Evolutionary conservation across 2,329 filamentous ascomycete genomes (phyloP).

Genomic region (Diaporthe ilicicola): DNA sequence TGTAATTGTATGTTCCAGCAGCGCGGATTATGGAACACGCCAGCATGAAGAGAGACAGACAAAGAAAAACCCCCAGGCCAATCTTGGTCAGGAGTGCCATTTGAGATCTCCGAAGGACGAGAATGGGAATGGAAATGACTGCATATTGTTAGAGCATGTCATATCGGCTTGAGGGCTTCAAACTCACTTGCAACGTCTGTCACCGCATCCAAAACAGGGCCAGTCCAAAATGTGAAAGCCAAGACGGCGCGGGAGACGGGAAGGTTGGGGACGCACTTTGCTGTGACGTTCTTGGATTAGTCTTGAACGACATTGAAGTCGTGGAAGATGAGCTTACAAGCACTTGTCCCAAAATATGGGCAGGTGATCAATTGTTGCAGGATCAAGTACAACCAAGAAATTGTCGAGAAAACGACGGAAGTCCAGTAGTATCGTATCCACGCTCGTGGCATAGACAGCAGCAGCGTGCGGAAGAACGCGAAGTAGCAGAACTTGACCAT

Average conservation of each 20-base stretch:
- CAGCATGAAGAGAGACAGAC: conserved; percentile 1
- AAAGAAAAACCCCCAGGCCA: not conserved
- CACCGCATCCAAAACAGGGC: not conserved
- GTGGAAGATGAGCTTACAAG: not conserved
- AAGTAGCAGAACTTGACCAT: conserved; percentile 22
- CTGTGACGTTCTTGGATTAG: not conserved
- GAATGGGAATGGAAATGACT: not conserved
- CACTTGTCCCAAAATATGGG: conserved; percentile 1
- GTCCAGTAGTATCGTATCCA: conserved; percentile 16
- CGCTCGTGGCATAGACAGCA: not conserved
- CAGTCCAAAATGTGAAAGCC: not conserved
- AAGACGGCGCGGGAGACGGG: not conserved
- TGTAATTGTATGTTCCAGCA: not conserved
- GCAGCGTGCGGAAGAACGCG: conserved; percentile 5
- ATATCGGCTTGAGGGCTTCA: not conserved
- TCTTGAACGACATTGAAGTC: not conserved
- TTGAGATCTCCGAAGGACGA: conserved; percentile 2
- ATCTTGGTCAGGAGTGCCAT: conserved; percentile 7
- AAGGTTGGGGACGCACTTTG: not conserved
- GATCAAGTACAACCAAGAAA: not conserved
- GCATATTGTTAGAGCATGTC: not conserved
- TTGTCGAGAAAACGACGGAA: not conserved
- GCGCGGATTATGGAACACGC: not conserved
- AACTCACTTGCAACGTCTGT: conserved; percentile 3
- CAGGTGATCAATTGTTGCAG: conserved; percentile 9